Base-by-base conservation (phyloP, 2,329 filamentous ascomycete species). In the Rugonectria rugulosa region DNA sequence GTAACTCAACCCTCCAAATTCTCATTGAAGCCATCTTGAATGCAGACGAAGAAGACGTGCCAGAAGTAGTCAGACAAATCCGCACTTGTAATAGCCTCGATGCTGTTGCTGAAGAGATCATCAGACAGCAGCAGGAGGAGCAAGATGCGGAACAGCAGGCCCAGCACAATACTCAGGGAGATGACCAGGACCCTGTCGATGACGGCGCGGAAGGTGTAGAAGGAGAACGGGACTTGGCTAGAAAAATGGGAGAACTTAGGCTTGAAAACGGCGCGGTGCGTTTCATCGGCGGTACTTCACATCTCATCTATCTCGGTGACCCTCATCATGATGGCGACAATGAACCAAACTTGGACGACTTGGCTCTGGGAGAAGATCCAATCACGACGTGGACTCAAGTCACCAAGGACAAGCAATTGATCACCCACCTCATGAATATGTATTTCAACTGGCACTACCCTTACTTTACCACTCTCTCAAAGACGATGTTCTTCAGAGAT, bases 381-480 rank as follows among this genome's bases (percentile, higher is more conserved):
- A 81, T 95, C 49, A 87, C 86, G 17, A 93, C 89, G 49, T 99
- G 95, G 95, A 96, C 94, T 0, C 85, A 81, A 14, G 92, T 97
- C 40, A 97, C 92, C 2, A 81, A 86, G 45, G 92, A 97, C 70
- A 81, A 87, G 20, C 84, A 89, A 49, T 80, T 97, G 40, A 87
- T 97, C 64, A 84, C 88, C 14, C 94, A 97, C 73, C 84, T 99
- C 15, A 86, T 99, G 70, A 94, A 93, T 68, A 93, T 98, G 91
- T 99, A 99, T 75, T 98, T 98, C 76, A 92, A 88, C 66, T 98
- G 94, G 90, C 95, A 98, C 74, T 98, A 98, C 73, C 88, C 92
- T 15, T 98, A 95, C 75, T 99, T 98, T 72, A 94, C 92, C 4
- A 95, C 91, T 0, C 79, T 98, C 6, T 94, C 93, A 11, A 96